These are phyloP conservation scores for Podospora conica DNA, from an alignment of 495 filamentous ascomycete genomes.

Conservation along the genomic window DNA sequence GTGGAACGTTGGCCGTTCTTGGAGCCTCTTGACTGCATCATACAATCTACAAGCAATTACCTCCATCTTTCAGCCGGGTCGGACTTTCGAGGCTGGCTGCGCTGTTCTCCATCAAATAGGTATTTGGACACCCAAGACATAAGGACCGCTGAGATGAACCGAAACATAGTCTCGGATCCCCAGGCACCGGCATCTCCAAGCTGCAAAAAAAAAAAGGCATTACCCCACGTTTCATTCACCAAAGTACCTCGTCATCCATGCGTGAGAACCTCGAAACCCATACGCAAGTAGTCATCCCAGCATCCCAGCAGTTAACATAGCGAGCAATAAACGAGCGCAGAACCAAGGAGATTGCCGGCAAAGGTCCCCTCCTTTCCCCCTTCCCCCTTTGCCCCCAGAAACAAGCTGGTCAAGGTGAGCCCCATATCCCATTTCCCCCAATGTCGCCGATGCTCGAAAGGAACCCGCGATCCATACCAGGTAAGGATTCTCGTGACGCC, in stretches of 20 bases:
- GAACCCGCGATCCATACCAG: slow-evolving; percentile 29
- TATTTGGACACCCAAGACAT: neutral
- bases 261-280: slow-evolving; percentile 19
- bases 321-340: slow-evolving; percentile 21
- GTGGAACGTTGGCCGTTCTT: neutral
- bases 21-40: neutral
- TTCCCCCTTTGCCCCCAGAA: slow-evolving; percentile 4
- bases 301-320: slow-evolving; percentile 22
- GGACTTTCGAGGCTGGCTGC: neutral
- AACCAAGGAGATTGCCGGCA: slow-evolving; percentile 27
- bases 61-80: neutral
- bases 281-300: slow-evolving; percentile 11
- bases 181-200: slow-evolving; percentile 6
- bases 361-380: slow-evolving; percentile 15
- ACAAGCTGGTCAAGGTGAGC: slow-evolving; percentile 31
- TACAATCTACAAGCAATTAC: neutral
- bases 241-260: slow-evolving; percentile 29
- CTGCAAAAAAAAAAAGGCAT: slow-evolving; percentile 19
- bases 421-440: slow-evolving; percentile 26
- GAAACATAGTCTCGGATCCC: neutral
- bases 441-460: slow-evolving; percentile 29
- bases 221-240: slow-evolving; percentile 24
- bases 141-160: neutral
- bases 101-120: neutral
- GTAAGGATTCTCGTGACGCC: slow-evolving; percentile 39